Base-by-base conservation (phyloP, 805 yeast genomes). In the Limtongozyma cylindracea region DNA sequence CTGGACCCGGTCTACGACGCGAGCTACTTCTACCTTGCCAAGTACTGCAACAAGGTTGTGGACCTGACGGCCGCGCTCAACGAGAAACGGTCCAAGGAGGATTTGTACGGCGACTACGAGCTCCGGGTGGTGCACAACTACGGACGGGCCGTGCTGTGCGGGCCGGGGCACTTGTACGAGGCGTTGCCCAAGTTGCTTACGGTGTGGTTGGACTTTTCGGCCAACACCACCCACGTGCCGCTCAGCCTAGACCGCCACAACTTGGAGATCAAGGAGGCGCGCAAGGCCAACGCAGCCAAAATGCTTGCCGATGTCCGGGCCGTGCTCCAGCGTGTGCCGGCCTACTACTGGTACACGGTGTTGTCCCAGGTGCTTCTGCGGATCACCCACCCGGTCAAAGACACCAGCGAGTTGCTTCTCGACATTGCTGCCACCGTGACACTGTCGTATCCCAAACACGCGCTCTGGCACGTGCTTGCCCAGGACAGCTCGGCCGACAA, bases 171-270 rank as follows among this genome's bases (percentile, higher is more conserved):
- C 34, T 57, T 76, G 2, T 66, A 66, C 35, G 95, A 88, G 42
- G 71, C 84, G 1, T 46, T 88, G 11, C 96, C 98, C 0, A 80
- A 78, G 34, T 60, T 77, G n/a, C 57, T 82, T 4, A 78, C 93
- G 0, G 56, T 76, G 6, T 88, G 98, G 98, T 48, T 88, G 12
- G 93, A 82, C 32, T 73, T 70, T 39, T 64, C 57, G 2, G n/a
- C n/a, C n/a, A n/a, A n/a, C n/a, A n/a, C n/a, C n/a, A n/a, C n/a
- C n/a, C n/a, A n/a, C n/a, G n/a, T n/a, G n/a, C n/a, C n/a, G n/a
- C n/a, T n/a, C n/a, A n/a, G n/a, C n/a, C n/a, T n/a, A n/a, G n/a
- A n/a, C n/a, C n/a, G n/a, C n/a, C n/a, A n/a, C n/a, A n/a, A n/a
- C n/a, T n/a, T n/a, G n/a, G n/a, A n/a, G n/a, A n/a, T n/a, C n/a